Base-by-base conservation (phyloP, 495 filamentous ascomycete genomes). In the Penicillium turbatum region DNA sequence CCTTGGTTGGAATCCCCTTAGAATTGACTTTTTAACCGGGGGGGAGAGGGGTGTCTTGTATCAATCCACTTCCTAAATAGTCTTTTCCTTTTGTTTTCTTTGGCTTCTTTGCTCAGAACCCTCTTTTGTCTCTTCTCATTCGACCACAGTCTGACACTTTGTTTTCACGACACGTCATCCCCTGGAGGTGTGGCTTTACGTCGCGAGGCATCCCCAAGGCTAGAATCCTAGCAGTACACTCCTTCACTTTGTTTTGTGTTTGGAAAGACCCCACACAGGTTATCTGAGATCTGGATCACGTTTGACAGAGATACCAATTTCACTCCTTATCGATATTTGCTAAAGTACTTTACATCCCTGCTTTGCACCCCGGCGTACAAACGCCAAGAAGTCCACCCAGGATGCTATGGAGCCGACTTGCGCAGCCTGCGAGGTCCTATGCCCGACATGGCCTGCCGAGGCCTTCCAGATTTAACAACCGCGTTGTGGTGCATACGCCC, bases 391-490 rank as follows among this genome's bases (percentile, higher is more conserved):
- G 21, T n/a, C 38, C 12, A 43, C 27, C 11, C 60, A 59, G 30
- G 37, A 65, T 67, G 64, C 38, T 55, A 48, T 63, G 51, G 60
- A 57, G 42, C 15, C 42, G 62, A 44, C 51, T 68, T 29, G 48
- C 47, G 21, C 65, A 65, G 43, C 61, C 65, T 34, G 38, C 65
- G 15, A 45, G 60, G 27, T 48, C 53, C 24, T 54, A 56, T 43
- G 53, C 61, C 45, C 63, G 59, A 15, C 53, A 62, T 36, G 56
- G 61, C 31, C 30, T 64, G 17, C 43, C 54, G 15, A 57, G 59
- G 34, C 57, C 57, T 17, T 27, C 38, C 26, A 57, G 54, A 30
- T 32, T 50, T 16, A 47, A 39, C 37, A 38, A 34, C 12, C 45
- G 52, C 19, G 11, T 47, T 35, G 32, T 56, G 36, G 48, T 48